A percentile compares a stretch with the other conserved stretches of the same genome.
Conservation (phyloP, 345 rosid species). For the Streptanthus diversifolius region DNA sequence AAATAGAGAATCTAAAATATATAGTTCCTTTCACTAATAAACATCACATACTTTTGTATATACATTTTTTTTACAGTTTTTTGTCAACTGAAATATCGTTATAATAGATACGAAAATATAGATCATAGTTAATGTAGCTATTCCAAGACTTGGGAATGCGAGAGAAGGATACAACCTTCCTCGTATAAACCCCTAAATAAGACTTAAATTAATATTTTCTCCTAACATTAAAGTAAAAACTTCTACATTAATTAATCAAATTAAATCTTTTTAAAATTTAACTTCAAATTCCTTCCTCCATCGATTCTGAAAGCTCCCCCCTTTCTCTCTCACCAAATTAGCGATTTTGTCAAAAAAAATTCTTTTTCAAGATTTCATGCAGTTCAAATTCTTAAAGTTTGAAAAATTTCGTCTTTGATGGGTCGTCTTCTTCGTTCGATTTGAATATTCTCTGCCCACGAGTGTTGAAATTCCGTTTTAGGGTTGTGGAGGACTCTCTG, state of each 20-base stretch:
- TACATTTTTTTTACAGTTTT: background rate
- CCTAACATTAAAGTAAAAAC: background rate
- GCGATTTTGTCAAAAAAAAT: background rate
- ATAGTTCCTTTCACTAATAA: background rate
- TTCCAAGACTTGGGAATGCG: background rate
- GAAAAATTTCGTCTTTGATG: background rate
- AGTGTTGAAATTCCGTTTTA: slow-evolving; percentile 6
- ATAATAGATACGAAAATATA: background rate
- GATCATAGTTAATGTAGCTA: background rate
- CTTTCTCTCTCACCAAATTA: background rate
- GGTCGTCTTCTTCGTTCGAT: slow-evolving; percentile 23
- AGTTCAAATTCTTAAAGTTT: background rate
- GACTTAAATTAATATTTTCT: background rate
- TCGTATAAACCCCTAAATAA: slow-evolving; percentile 27
- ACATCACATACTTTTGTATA: background rate
- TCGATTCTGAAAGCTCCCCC: background rate
- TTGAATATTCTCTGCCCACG: slow-evolving; percentile 27
- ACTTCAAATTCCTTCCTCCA: background rate
- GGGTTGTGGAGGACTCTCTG: background rate
- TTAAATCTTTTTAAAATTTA: background rate
- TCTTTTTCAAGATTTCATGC: background rate
- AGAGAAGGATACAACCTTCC: slow-evolving; percentile 33
- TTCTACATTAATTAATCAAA: background rate
- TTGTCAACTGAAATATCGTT: background rate
- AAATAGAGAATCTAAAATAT: background rate